Conservation (phyloP, 345 rosid genomes). For the Passiflora organensis region DNA sequence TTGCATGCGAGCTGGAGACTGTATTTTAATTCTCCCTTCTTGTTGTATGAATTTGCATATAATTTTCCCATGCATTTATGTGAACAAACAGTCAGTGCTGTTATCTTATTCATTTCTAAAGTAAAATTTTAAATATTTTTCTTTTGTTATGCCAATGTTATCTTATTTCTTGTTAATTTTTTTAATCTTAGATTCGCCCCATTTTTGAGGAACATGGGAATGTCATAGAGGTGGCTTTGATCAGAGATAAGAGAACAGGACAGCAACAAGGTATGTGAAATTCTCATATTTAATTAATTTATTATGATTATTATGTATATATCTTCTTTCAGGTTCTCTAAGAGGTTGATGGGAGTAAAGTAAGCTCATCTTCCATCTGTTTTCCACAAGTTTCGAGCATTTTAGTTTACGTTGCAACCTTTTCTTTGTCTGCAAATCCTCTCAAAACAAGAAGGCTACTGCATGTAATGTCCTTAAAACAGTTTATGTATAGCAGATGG, state of each 20-base stretch:
- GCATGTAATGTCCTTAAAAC: constrained; percentile 44
- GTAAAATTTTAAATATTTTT: not conserved
- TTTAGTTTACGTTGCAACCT: constrained; percentile 54
- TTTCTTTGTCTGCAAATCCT: constrained; percentile 33
- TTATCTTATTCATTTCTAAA: not conserved
- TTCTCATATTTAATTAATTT: constrained; percentile 34
- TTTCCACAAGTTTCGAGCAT: constrained; percentile 63
- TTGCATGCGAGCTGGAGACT: too few species aligned
- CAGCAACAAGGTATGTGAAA: constrained; percentile 82
- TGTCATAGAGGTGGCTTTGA: constrained; percentile 90
- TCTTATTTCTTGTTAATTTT: constrained; percentile 7
- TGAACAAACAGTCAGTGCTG: not conserved
- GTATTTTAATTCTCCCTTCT: too few species aligned
- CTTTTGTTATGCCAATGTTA: not conserved
- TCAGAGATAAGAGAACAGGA: constrained; percentile 93
- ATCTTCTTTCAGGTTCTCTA: constrained; percentile 73
- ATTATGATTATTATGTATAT: constrained; percentile 37
- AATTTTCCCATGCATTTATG: too few species aligned
- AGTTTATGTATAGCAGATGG: constrained; percentile 35
- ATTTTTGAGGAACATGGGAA: constrained; percentile 81
- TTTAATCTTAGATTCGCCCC: constrained; percentile 63
- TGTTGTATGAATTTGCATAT: too few species aligned
- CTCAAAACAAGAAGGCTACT: constrained; percentile 56
- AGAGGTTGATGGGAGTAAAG: constrained; percentile 92
- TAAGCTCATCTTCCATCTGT: constrained; percentile 72